A percentile compares a stretch with the other conserved stretches of the same genome.
These are phyloP conservation scores for Lichtheimia ornata DNA, from an alignment of 371 early-diverging fungal species.

Conservation along the genomic window DNA sequence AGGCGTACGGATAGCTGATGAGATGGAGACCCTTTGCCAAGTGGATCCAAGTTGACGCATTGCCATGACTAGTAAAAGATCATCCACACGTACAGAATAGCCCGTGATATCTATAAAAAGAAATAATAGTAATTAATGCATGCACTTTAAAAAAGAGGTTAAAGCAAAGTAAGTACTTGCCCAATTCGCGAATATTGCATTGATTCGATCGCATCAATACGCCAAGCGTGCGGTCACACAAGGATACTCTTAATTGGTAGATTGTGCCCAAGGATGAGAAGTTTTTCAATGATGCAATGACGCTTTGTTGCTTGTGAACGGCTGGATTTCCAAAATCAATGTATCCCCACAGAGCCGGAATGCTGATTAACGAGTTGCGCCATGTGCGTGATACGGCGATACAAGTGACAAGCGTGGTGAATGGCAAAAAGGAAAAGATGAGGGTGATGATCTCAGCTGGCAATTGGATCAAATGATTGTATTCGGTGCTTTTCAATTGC, in stretches of 20 bases:
- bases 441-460: background rate
- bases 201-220: background rate
- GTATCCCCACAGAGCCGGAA: conserved; percentile 2
- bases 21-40: conserved; percentile 1
- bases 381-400: background rate
- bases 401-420: background rate
- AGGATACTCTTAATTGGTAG: background rate
- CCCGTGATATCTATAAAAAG: background rate
- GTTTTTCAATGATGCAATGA: background rate
- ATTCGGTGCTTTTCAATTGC: background rate
- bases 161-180: conserved; percentile 1
- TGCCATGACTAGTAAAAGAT: background rate
- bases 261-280: background rate
- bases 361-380: background rate
- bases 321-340: background rate
- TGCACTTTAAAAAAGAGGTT: background rate
- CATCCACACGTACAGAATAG: background rate
- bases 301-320: background rate
- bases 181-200: background rate
- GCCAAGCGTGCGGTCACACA: background rate
- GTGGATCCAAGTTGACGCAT: conserved; percentile 9
- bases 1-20: background rate
- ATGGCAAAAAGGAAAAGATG: background rate
- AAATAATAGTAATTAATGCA: background rate
- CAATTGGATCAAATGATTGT: background rate